phyloP scores from a whole-genome alignment of 352 stramenopile species.

The Phytopythium chamaehyphon region DNA sequence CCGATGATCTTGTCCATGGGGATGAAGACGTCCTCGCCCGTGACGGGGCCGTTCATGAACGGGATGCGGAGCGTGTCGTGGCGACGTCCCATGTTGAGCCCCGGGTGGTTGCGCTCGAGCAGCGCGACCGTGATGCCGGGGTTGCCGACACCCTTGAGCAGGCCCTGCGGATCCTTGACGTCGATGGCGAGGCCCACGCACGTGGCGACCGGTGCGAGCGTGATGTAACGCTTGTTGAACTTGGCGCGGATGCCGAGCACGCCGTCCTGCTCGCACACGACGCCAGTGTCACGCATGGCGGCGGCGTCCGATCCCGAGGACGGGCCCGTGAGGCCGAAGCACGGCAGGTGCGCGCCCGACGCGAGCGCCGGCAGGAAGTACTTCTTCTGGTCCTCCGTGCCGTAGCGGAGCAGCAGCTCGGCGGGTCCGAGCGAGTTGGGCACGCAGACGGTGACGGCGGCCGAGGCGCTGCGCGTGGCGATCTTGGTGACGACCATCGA shows the following conservation, averaged over 20 bases:
- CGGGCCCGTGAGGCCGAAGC: slow-evolving; percentile 96
- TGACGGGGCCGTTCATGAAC: slow-evolving; percentile 98
- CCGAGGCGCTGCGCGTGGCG: slow-evolving; percentile 88
- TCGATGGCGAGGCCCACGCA: slow-evolving; percentile 97
- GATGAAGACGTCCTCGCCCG: slow-evolving; percentile 97
- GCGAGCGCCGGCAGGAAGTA: slow-evolving; percentile 94
- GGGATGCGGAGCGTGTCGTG: slow-evolving; percentile 95
- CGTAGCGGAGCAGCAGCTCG: slow-evolving; percentile 95
- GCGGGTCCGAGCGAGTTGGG: slow-evolving; percentile 97
- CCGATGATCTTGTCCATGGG: slow-evolving; percentile 97
- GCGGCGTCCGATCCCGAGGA: slow-evolving; percentile 95
- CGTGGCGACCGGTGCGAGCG: slow-evolving; percentile 94
- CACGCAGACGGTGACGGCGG: slow-evolving; percentile 93
- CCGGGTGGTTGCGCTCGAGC: slow-evolving; percentile 93
- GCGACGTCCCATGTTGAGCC: slow-evolving; percentile 93
- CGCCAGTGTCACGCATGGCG: slow-evolving; percentile 92
- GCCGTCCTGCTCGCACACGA: slow-evolving; percentile 93
- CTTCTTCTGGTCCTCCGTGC: slow-evolving; percentile 95
- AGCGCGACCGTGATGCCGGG: slow-evolving; percentile 97
- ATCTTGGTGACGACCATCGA: slow-evolving; percentile 93
- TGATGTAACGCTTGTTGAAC: slow-evolving; percentile 99
- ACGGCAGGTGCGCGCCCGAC: slow-evolving; percentile 94
- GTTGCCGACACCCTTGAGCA: slow-evolving; percentile 91
- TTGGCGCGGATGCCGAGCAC: slow-evolving; percentile 93
- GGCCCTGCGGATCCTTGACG: slow-evolving; percentile 92